A percentile compares a stretch with the other conserved stretches of the same genome.
phyloP scores from a whole-genome alignment of 106 monocot genomes.

The Apostasia ramifera region DNA sequence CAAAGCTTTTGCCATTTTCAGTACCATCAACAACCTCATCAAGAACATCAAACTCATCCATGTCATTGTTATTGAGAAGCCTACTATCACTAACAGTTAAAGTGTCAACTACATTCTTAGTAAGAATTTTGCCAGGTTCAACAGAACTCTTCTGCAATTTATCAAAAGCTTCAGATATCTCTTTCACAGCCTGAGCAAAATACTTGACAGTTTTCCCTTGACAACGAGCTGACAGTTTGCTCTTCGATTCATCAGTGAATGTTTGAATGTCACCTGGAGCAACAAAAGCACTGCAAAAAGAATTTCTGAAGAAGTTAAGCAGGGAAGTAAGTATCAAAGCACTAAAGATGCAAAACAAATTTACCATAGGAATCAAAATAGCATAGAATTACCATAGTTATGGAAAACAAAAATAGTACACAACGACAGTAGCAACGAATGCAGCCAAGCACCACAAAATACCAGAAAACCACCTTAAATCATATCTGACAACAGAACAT shows the following conservation, averaged over 20 bases:
- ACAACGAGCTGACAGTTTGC: constrained; percentile 58
- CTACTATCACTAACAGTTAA: constrained; percentile 15
- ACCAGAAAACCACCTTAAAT: too few relatives aligned
- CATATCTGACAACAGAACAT: too few relatives aligned
- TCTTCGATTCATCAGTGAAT: constrained; percentile 71
- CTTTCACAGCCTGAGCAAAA: constrained; percentile 70
- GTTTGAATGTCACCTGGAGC: constrained; percentile 74
- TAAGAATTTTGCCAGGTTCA: constrained; percentile 15
- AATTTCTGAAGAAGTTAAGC: not conserved
- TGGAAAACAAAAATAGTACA: too few relatives aligned
- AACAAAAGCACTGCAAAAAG: constrained; percentile 81
- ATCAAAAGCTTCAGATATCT: constrained; percentile 84
- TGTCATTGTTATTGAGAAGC: constrained; percentile 7
- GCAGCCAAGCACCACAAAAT: too few relatives aligned
- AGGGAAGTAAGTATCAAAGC: not conserved
- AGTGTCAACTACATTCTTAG: not conserved
- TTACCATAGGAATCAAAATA: too few relatives aligned
- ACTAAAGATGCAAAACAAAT: too few relatives aligned
- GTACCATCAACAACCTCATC: constrained; percentile 10
- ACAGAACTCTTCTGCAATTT: constrained; percentile 28
- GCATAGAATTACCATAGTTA: too few relatives aligned
- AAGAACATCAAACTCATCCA: constrained; percentile 18
- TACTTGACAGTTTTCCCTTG: constrained; percentile 55
- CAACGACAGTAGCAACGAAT: too few relatives aligned
- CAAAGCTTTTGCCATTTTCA: constrained; percentile 10